Percentiles rank a stretch among this genome's conserved stretches.
Conservation (phyloP, 257 asterid genomes). For the Paraleonurus japonicus region DNA sequence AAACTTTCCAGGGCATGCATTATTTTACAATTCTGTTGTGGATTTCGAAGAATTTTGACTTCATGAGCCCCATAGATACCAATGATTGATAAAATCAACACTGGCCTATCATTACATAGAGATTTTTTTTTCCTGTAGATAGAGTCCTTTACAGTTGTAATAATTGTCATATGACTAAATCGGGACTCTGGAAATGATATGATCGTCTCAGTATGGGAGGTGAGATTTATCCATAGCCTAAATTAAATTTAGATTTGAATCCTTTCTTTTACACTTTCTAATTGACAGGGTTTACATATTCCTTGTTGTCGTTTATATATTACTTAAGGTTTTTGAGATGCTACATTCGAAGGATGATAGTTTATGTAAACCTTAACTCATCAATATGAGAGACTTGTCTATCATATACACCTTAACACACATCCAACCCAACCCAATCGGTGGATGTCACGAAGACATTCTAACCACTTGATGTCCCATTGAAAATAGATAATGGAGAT, state of each 20-base stretch:
- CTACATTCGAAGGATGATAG: background rate
- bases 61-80: background rate
- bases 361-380: background rate
- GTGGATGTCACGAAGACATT: no score
- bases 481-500: background rate
- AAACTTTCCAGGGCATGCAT: background rate
- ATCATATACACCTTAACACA: background rate
- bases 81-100: background rate
- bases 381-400: background rate
- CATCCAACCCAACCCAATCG: background rate
- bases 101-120: background rate
- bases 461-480: background rate
- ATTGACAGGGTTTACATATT: background rate
- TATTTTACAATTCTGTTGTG: background rate
- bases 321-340: background rate
- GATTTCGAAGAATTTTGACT: background rate
- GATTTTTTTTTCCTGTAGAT: background rate
- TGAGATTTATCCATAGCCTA: background rate
- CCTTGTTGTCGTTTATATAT: background rate
- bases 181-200: background rate
- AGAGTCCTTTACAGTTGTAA: background rate
- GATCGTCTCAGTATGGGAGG: background rate
- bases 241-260: background rate
- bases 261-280: background rate
- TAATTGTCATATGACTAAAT: background rate